Evolutionary conservation across 352 stramenopile species (phyloP), one percentile per base, ranked within the genome.

Genomic region (Phytopythium vexans): DNA sequence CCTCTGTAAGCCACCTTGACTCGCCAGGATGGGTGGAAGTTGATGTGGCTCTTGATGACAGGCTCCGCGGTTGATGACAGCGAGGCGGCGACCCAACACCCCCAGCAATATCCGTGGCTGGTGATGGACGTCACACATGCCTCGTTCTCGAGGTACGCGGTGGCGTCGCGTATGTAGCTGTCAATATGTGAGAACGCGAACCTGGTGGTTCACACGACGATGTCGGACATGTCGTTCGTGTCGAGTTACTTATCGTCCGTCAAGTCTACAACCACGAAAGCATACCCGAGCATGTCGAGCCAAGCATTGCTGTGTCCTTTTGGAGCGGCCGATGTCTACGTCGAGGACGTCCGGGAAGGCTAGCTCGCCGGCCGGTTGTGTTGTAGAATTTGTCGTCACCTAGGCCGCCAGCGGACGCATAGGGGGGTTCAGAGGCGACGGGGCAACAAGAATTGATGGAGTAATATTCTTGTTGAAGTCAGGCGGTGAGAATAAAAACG

Each of bases 271-370:
- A 75, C 41, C 9, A 48, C 71, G 9, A 81, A 67, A 0, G 54
- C 70, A 38, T 77, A 81, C 8, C 68, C 68, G 3, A 74, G 34
- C 36, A 58, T 35, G n/a, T n/a, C n/a, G n/a, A n/a, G 8, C 60
- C 69, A 4, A 80, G 53, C 11, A 27, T 41, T 37, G 72, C 64
- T n/a, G 60, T 56, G 49, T 80, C 66, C 6, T 49, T 46, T 77
- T 72, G 56, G 52, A 59, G 52, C 67, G 70, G 15, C 70, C 66
- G 48, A 67, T 81, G 54, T 71, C 62, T 12, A 60, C 43, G 8
- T 64, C 67, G 39, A 62, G 71, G 33, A 77, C 62, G 36, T 81
- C 64, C 1, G 70, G 70, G n/a, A 80, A 56, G 32, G 69, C 64
- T 8, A 80, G 39, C 10, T 77, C 1, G 0, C 68, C 68, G 35